Evolutionary conservation across 805 yeast genomes (phyloP).

Genomic region (Lipomyces mesembrius): DNA sequence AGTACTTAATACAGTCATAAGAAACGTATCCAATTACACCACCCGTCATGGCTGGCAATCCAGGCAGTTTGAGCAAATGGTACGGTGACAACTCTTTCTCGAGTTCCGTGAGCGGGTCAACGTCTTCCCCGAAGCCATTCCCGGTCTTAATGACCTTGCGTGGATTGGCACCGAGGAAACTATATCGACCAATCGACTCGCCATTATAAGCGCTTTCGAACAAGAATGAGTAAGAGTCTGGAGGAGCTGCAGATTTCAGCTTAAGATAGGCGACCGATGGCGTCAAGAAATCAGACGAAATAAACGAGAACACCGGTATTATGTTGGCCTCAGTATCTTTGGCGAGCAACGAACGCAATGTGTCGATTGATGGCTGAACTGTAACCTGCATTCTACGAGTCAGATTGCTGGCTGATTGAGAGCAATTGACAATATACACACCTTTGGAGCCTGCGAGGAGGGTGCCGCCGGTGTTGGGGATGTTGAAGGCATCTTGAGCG

Average conservation of each 20-base stretch:
- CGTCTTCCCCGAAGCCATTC: conserved; percentile 61
- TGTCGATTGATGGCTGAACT: conserved; percentile 30
- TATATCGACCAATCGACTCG: conserved; percentile 84
- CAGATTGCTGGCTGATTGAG: background rate
- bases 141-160: conserved; percentile 84
- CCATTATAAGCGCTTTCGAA: conserved; percentile 90
- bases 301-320: conserved; percentile 78
- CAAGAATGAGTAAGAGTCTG: conserved; percentile 68
- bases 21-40: conserved; percentile 97
- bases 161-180: conserved; percentile 88
- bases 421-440: background rate
- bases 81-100: conserved; percentile 72
- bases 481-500: conserved; percentile 16
- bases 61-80: conserved; percentile 77
- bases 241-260: conserved; percentile 66
- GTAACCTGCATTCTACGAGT: conserved; percentile 19
- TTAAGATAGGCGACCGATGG: conserved; percentile 91
- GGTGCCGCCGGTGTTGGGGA: conserved; percentile 19
- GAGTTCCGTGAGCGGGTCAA: conserved; percentile 77
- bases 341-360: conserved; percentile 16
- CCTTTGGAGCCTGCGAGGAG: conserved; percentile 19
- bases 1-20: conserved; percentile 94
- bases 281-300: conserved; percentile 77
- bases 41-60: conserved; percentile 83
- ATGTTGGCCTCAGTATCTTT: conserved; percentile 53